Conservation (phyloP, 164 flowering plant species). For the Vitis amurensis region DNA sequence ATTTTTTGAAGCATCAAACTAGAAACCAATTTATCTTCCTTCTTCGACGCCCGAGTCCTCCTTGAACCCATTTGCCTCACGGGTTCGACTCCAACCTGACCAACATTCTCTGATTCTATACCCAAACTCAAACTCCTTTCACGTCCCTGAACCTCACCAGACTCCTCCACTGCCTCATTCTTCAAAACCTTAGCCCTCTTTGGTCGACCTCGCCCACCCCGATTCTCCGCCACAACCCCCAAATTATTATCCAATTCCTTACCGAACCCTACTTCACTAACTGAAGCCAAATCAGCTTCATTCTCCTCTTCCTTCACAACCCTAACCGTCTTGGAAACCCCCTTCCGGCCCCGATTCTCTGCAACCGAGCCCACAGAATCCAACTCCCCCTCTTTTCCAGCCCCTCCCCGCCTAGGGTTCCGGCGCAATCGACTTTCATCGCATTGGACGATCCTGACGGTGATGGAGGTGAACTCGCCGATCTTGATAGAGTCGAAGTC, state of each 20-base stretch:
- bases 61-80: constrained; percentile 8
- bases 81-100: background rate
- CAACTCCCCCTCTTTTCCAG: background rate
- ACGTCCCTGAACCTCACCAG: background rate
- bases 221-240: background rate
- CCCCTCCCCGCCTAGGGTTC: constrained; percentile 35
- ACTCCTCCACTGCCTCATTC: background rate
- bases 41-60: constrained; percentile 15
- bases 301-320: constrained; percentile 4
- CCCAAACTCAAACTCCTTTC: background rate
- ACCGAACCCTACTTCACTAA: background rate
- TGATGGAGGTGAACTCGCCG: constrained; percentile 57
- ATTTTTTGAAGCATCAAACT: constrained; percentile 1
- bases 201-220: background rate
- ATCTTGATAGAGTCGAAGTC: constrained; percentile 57
- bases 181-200: constrained; percentile 6
- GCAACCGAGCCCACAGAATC: constrained; percentile 7
- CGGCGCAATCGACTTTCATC: constrained; percentile 19
- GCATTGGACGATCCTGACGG: constrained; percentile 24
- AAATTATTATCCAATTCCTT: no score
- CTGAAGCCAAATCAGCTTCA: background rate
- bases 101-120: constrained; percentile 4
- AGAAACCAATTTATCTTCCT: background rate
- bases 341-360: constrained; percentile 8
- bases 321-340: constrained; percentile 11